Evolutionary conservation across 2,329 filamentous ascomycete genomes (phyloP).

Genomic region (Lecanoromycetidae sp.): DNA sequence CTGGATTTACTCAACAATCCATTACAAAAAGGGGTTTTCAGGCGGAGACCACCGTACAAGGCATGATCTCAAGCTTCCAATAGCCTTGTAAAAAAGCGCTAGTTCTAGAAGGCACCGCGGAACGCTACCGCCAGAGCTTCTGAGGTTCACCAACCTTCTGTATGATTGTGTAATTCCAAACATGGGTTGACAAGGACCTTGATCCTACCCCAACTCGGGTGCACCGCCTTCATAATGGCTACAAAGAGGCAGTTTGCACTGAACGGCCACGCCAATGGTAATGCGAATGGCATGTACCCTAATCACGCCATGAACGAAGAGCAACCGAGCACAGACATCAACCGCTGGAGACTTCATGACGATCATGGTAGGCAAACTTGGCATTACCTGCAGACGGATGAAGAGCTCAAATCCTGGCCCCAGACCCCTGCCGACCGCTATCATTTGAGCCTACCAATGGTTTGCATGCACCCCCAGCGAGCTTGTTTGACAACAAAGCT

Average conservation of each 20-base stretch:
- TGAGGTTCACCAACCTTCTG: too few relatives aligned
- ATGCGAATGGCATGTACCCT: not conserved
- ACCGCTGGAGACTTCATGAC: conserved; percentile 72
- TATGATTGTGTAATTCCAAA: too few relatives aligned
- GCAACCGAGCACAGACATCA: conserved; percentile 57
- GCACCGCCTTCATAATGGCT: not conserved
- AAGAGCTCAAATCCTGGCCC: conserved; percentile 64
- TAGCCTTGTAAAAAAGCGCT: too few relatives aligned
- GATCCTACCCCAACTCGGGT: too few relatives aligned
- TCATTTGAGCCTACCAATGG: conserved; percentile 57
- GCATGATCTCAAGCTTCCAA: too few relatives aligned
- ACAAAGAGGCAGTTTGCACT: not conserved
- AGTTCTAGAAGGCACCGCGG: too few relatives aligned
- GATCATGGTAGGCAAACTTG: conserved; percentile 81
- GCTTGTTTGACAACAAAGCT: not conserved
- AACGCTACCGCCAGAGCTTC: too few relatives aligned
- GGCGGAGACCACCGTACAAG: too few relatives aligned
- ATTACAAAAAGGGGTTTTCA: too few relatives aligned
- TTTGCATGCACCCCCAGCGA: not conserved
- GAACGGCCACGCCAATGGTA: not conserved
- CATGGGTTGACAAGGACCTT: too few relatives aligned
- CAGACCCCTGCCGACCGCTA: conserved; percentile 85
- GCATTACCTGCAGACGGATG: conserved; percentile 71
- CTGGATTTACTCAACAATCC: too few relatives aligned
- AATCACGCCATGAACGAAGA: not conserved